A percentile compares a stretch with the other conserved stretches of the same genome.
These are phyloP conservation scores for Syncephalastrum racemosum DNA, from an alignment of 371 early-diverging fungal species.

Conservation along the genomic window DNA sequence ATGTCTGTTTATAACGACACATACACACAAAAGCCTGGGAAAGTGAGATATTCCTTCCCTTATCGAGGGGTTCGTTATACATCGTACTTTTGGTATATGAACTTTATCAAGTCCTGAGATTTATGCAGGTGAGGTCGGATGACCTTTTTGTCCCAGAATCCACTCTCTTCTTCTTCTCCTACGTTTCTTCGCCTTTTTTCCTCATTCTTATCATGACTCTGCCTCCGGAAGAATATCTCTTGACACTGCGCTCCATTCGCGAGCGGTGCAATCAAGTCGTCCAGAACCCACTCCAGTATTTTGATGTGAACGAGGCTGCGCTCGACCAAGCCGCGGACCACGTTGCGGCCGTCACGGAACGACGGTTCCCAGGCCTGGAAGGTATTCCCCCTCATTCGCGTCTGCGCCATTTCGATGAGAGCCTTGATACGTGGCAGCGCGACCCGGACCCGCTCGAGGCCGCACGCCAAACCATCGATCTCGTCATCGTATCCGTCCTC, in stretches of 20 bases:
- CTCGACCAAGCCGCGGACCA: constrained; percentile 66
- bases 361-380: constrained; percentile 65
- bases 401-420: constrained; percentile 80
- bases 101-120: too few species aligned
- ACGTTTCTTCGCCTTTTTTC: neutral
- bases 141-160: neutral
- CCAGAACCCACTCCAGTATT: constrained; percentile 55
- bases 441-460: constrained; percentile 51
- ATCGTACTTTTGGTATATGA: too few species aligned
- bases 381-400: constrained; percentile 88
- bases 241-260: constrained; percentile 78
- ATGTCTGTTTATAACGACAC: too few species aligned
- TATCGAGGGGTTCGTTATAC: too few species aligned
- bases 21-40: too few species aligned
- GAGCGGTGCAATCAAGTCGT: constrained; percentile 65
- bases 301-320: constrained; percentile 65
- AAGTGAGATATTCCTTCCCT: too few species aligned
- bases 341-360: constrained; percentile 64
- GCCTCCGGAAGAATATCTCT: constrained; percentile 59
- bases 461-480: constrained; percentile 75
- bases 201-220: constrained; percentile 22
- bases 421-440: constrained; percentile 45
- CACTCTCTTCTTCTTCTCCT: neutral
- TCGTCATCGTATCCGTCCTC: constrained; percentile 87
- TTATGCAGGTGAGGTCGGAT: too few species aligned